Evolutionary conservation across 2,329 filamentous ascomycete genomes (phyloP), one percentile per base, ranked within the genome.

Genomic region (Fusarium vanettenii): DNA sequence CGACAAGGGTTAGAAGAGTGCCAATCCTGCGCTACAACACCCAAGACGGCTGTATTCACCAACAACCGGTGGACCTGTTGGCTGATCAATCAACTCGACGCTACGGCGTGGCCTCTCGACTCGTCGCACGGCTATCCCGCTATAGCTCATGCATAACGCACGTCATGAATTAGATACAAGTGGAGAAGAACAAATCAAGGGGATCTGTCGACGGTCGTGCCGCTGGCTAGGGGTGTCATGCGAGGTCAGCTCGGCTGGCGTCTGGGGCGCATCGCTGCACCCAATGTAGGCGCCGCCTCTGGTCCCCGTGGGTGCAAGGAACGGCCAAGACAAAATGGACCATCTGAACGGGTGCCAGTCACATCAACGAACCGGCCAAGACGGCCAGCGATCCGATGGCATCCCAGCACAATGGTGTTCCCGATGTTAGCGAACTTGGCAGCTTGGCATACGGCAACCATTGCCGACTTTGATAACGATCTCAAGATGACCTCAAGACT

Each of bases 241-340:
- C 60, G 60, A 50, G 41, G 57, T 37, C 57, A 48, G 45, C 45
- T 20, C 22, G 20, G 60, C 33, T 31, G 33, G 33, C 33, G 45
- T 63, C 48, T 31, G 48, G 48, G 48, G 56, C 52, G 52, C 31
- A 14, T 39, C 35, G 59, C 61, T 60, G 61, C 67, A 64, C n/a
- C 71, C 71, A 74, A 73, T 45, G 73, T 62, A 65, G 48, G 50
- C 20, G 22, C 22, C 37, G 56, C 48, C n/a, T 61, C 41, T 2
- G 48, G 63, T 64, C 55, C 71, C 67, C 71, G 71, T 73, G 71
- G 48, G 71, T 71, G 48, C 56, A 73, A 69, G 56, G 71, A 73
- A 68, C 71, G 67, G 71, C 41, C 48, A 27, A 29, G 60, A 60
- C 48, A 27, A 33, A 64, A 65, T 60, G 69, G 45, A 61, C 48